Base-by-base conservation (phyloP, 1,139 yeast species). In the Taiozyma sp. region DNA sequence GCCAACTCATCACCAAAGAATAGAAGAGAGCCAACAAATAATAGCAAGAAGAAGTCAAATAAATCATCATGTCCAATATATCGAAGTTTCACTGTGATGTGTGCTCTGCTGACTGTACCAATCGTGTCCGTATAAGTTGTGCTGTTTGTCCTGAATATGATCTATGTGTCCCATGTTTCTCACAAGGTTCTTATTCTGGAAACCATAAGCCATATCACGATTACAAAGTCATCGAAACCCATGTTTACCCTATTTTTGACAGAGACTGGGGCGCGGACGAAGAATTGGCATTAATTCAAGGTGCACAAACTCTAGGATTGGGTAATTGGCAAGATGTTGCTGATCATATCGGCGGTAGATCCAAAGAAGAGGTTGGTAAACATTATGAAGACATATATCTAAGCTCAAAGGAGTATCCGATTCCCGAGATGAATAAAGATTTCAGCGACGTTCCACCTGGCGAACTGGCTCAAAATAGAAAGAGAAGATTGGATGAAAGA, bases 231-330 rank as follows among this genome's bases (percentile, higher is more conserved):
- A 86, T 93, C 43, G 99, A 93, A 68, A 97, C 95, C 61, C 93
- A 92, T 65, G 88, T 96, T 6, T 93, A 90, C 65, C 99, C 99
- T 0, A 88, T 95, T 24, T 86, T 93, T 60, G 88, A 83, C 50
- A 80, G 79, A 51, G 93, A 87, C 48, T 93, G 99, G 99, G 99
- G 99, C 34, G 99, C 99, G 0, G 99, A 93, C 69, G 99, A 93
- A 68, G 99, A 93, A 67, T 67, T 92, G 54, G 73, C 90, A 47
- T 74, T 93, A 54, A 80, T 95, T 23, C 96, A 91, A 67, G 99
- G 98, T 8, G 86, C 96, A 49, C 97, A 92, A 67, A 86, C 89
- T 7, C 79, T 80, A 51, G 99, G 99, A 0, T 73, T 92, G 52
- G 99, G 99, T 6, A 92, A 92, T 67, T 93, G 99, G 99, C 96